These are phyloP conservation scores for Pulveroboletus sp. DNA, from an alignment of 768 basidiomycete species.

Conservation along the genomic window DNA sequence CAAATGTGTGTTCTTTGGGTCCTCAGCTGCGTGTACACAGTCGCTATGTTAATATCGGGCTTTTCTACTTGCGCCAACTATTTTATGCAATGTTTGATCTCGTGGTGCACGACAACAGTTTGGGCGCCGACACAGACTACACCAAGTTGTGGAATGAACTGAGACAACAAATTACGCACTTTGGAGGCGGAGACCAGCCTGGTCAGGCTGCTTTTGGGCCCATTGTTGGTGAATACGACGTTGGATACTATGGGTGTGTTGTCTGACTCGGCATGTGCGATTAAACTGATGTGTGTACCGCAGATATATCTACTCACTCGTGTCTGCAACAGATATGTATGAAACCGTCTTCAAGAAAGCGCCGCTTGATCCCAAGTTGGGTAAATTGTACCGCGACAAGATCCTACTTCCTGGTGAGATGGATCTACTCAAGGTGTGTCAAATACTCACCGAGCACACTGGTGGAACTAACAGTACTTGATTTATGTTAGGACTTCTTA, in stretches of 20 bases:
- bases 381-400: slow-evolving; percentile 64
- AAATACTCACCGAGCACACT: not conserved
- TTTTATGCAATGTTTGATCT: slow-evolving; percentile 50
- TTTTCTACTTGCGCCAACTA: slow-evolving; percentile 62
- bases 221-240: slow-evolving; percentile 66
- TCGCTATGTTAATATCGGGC: slow-evolving; percentile 73
- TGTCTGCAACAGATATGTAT: slow-evolving; percentile 55
- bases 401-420: slow-evolving; percentile 69
- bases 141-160: slow-evolving; percentile 71
- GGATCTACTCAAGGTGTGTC: slow-evolving; percentile 59
- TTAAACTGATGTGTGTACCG: not conserved
- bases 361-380: slow-evolving; percentile 63
- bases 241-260: slow-evolving; percentile 57
- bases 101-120: slow-evolving; percentile 22
- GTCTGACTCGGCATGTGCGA: not conserved
- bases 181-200: slow-evolving; percentile 57
- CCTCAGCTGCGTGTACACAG: slow-evolving; percentile 25
- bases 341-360: slow-evolving; percentile 71
- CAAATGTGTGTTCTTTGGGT: not conserved
- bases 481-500: slow-evolving; percentile 57
- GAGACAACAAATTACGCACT: slow-evolving; percentile 59
- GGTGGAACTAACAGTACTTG: not conserved
- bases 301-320: slow-evolving; percentile 70
- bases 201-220: slow-evolving; percentile 74
- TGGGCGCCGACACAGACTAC: slow-evolving; percentile 54